Evolutionary conservation across 176 grass and related monocot species (phyloP), one percentile per base, ranked within the genome.

Genomic region (Oryza glaberrima): DNA sequence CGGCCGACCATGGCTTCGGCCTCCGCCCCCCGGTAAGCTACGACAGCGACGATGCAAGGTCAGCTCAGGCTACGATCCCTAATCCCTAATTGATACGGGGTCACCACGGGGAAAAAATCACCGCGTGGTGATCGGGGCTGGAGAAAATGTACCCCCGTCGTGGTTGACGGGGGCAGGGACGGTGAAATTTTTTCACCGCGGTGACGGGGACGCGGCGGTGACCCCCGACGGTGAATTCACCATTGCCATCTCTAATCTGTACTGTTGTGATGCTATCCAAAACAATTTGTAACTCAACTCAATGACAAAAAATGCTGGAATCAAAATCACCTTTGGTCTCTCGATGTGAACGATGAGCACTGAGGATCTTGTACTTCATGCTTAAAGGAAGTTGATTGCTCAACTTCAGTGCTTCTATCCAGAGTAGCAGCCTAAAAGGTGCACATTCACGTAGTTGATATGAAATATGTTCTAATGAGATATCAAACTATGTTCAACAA

Each of bases 301-400:
- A 65, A 44, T 32, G 79, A 65, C 19, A 81, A 44, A 71, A 71
- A 1, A 81, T 43, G 32, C 60, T 54, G 36, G 69, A 52, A 61
- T 2, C 48, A 65, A 78, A 75, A 82, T 72, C 34, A 90, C 88
- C 83, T 90, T 90, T 82, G 67, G 67, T 86, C 73, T 67, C 56
- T 82, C 65, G 83, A 82, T 15, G 32, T 44, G 71, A 73, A 82
- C 16, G 26, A 25, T 72, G 88, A 82, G 73, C 45, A 78, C 16
- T 73, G 73, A 70, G 83, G 79, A 78, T 86, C 83, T 82, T 86
- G 83, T 86, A 82, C 78, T 11, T 85, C 83, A 78, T 82, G 78
- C 45, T 78, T 86, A 45, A 86, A 36, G 58, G 67, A 72, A 82
- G 83, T 77, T 78, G 58, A 40, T 9, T 67, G 67, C 4, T 73